Conservation (phyloP, 75 land plant genomes). For the Chamaecyparis obtusa region DNA sequence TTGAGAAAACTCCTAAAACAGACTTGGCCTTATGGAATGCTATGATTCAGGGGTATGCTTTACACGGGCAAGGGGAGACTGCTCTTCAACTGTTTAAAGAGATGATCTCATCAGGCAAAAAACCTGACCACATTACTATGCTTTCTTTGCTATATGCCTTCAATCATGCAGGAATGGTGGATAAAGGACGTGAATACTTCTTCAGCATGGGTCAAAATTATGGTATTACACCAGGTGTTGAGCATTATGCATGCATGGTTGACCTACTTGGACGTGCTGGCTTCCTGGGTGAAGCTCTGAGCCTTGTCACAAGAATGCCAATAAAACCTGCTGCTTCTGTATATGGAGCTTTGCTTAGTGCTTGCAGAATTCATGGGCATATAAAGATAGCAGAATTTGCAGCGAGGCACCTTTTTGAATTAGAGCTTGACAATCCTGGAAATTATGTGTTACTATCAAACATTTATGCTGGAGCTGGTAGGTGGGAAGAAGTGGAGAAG, state of each 20-base stretch:
- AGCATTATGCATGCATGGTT: slow-evolving; percentile 41
- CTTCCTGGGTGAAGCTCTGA: slow-evolving; percentile 22
- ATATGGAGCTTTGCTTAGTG: slow-evolving; percentile 26
- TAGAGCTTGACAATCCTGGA: slow-evolving; percentile 21
- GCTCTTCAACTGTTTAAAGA: slow-evolving; percentile 17
- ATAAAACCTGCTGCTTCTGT: slow-evolving; percentile 17
- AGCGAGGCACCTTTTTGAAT: slow-evolving; percentile 18
- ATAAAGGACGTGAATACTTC: slow-evolving; percentile 23
- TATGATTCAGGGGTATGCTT: slow-evolving; percentile 29
- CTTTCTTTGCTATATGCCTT: slow-evolving; percentile 29
- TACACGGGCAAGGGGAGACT: slow-evolving; percentile 14
- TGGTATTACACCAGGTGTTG: slow-evolving; percentile 19
- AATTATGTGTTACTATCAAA: slow-evolving; percentile 27
- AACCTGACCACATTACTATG: slow-evolving; percentile 29
- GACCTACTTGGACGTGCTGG: slow-evolving; percentile 34
- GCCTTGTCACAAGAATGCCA: slow-evolving; percentile 24
- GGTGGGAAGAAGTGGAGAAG: slow-evolving; percentile 21
- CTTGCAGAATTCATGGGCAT: slow-evolving; percentile 19
- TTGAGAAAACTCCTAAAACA: slow-evolving; percentile 15
- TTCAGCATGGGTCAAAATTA: slow-evolving; percentile 17
- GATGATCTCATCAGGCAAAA: slow-evolving; percentile 16
- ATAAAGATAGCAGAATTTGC: slow-evolving; percentile 19
- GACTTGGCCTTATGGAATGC: slow-evolving; percentile 45
- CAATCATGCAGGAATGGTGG: slow-evolving; percentile 25
- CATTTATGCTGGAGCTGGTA: slow-evolving; percentile 20